Evolutionary conservation across 2,329 filamentous ascomycete genomes (phyloP).

Genomic region (Pseudogymnoascus sp.): DNA sequence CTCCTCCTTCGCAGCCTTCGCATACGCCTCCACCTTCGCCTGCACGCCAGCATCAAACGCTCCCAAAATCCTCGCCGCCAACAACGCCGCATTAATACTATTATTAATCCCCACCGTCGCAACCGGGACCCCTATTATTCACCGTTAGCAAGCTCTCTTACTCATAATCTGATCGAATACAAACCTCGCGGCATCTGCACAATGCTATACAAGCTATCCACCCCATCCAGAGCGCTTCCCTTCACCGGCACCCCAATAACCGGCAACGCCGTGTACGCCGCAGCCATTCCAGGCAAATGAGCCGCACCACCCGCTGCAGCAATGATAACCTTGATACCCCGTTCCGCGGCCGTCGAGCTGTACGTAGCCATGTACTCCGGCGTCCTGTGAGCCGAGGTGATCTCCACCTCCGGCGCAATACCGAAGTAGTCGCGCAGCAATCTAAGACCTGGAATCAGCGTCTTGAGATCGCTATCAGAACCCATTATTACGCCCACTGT

Average conservation of each 20-base stretch:
- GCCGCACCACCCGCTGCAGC: slow-evolving; percentile 69
- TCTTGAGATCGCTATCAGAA: slow-evolving; percentile 66
- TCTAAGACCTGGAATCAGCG: slow-evolving; percentile 57
- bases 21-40: slow-evolving; percentile 51
- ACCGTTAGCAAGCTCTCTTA: slow-evolving; percentile 33
- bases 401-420: slow-evolving; percentile 65
- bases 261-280: slow-evolving; percentile 60
- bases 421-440: slow-evolving; percentile 54
- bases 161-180: slow-evolving; percentile 30
- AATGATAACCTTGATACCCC: slow-evolving; percentile 65
- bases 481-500: slow-evolving; percentile 76
- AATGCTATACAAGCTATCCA: slow-evolving; percentile 64
- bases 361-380: slow-evolving; percentile 61
- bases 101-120: slow-evolving; percentile 76
- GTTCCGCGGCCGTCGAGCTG: slow-evolving; percentile 51
- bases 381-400: slow-evolving; percentile 74
- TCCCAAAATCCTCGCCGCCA: slow-evolving; percentile 62
- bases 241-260: slow-evolving; percentile 74
- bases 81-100: slow-evolving; percentile 64
- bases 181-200: slow-evolving; percentile 63
- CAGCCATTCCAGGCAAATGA: slow-evolving; percentile 66
- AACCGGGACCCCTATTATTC: slow-evolving; percentile 54
- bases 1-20: slow-evolving; percentile 45
- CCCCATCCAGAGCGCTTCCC: slow-evolving; percentile 62
- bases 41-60: slow-evolving; percentile 46